phyloP scores from a whole-genome alignment of 257 asterid species.

The Solanum rostratum region DNA sequence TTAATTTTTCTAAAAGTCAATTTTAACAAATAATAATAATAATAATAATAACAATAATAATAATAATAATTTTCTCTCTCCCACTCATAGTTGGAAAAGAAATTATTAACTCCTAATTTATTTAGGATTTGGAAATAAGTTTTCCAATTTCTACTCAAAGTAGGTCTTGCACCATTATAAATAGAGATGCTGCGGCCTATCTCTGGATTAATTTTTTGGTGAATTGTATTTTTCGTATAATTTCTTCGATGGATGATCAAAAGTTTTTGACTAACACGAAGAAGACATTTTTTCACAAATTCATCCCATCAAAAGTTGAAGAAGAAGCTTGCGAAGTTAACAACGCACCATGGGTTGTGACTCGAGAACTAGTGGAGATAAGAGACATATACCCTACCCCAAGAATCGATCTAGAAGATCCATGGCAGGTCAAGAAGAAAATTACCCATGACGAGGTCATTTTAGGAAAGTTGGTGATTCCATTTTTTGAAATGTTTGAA shows the following conservation, averaged over 20 bases:
- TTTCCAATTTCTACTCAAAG: background rate
- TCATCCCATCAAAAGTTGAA: constrained; percentile 19
- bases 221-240: background rate
- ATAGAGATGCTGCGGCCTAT: background rate
- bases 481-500: constrained; percentile 12
- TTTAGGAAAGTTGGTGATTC: background rate
- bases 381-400: constrained; percentile 27
- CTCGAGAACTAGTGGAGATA: constrained; percentile 32
- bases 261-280: constrained; percentile 1
- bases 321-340: constrained; percentile 7
- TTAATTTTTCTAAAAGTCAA: background rate
- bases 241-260: background rate
- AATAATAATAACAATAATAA: background rate
- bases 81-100: background rate
- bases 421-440: constrained; percentile 39
- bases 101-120: background rate
- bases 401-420: constrained; percentile 5
- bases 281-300: constrained; percentile 27
- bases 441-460: background rate
- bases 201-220: background rate
- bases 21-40: too few relatives aligned
- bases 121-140: background rate
- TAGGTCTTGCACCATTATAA: background rate
- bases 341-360: background rate
- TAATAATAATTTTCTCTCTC: background rate